phyloP scores from a whole-genome alignment of 1,284 basidiomycete genomes.

The Rhodotorula sp. region DNA sequence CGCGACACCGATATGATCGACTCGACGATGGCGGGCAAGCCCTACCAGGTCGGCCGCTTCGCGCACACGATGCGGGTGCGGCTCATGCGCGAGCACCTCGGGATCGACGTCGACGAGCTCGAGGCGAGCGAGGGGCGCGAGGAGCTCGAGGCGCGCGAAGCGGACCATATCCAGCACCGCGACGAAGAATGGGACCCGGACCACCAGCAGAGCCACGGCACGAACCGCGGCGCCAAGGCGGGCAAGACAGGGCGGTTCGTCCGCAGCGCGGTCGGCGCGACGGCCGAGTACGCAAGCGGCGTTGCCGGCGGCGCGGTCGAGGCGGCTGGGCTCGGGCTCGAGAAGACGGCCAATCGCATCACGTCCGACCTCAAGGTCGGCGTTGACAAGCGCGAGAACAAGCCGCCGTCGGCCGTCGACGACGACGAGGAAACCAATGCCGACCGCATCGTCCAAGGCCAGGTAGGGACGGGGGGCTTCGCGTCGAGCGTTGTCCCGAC shows the following conservation, averaged over 20 bases:
- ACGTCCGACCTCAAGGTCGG: constrained; percentile 8
- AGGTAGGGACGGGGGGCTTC: constrained; percentile 52
- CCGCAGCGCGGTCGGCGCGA: constrained; percentile 8
- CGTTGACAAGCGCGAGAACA: constrained; percentile 4
- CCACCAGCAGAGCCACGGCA: constrained; percentile 60
- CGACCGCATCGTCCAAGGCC: constrained; percentile 24
- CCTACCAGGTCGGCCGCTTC: constrained; percentile 94
- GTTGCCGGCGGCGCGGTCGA: constrained; percentile 17
- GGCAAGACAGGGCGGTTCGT: constrained; percentile 22
- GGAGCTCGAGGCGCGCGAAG: constrained; percentile 60
- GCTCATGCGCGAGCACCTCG: constrained; percentile 95
- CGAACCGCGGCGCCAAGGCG: constrained; percentile 13
- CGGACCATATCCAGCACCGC: constrained; percentile 44
- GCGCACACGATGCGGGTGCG: constrained; percentile 91
- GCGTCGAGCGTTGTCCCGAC: constrained; percentile 68
- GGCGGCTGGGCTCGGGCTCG: constrained; percentile 18
- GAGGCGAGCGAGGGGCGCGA: constrained; percentile 58
- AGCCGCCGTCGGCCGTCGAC: constrained; percentile 14
- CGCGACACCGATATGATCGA: constrained; percentile 93
- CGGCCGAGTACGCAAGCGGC: constrained; percentile 17
- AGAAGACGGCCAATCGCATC: constrained; percentile 14
- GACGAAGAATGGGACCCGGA: constrained; percentile 73
- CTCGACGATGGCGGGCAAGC: constrained; percentile 89
- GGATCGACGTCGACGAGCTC: constrained; percentile 89
- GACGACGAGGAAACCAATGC: constrained; percentile 29